phyloP scores from a whole-genome alignment of 805 yeast species.

The Candida loeiensis region DNA sequence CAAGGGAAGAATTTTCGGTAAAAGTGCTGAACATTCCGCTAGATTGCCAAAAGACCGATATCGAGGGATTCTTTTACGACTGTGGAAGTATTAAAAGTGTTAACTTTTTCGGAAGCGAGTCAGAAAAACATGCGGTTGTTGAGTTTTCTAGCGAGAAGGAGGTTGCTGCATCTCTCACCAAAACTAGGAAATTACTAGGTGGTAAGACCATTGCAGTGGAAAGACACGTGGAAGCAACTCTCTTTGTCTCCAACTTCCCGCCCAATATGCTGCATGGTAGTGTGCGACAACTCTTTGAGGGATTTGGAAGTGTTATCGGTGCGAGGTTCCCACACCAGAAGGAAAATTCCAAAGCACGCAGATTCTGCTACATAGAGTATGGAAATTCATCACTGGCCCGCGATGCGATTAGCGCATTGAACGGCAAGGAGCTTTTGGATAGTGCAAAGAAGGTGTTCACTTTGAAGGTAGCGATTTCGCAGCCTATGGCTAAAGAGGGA shows the following conservation, averaged over 20 bases:
- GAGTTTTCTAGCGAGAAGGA: constrained; percentile 52
- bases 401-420: constrained; percentile 37
- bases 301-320: constrained; percentile 41
- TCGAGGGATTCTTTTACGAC: constrained; percentile 47
- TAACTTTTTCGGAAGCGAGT: constrained; percentile 13
- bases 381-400: constrained; percentile 40
- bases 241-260: constrained; percentile 77
- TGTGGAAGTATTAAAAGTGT: constrained; percentile 56
- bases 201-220: constrained; percentile 44
- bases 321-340: constrained; percentile 64
- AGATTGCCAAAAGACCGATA: constrained; percentile 32
- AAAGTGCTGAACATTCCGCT: constrained; percentile 49
- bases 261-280: constrained; percentile 43
- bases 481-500: constrained; percentile 42
- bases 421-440: constrained; percentile 37
- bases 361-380: constrained; percentile 75
- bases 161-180: constrained; percentile 58
- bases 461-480: constrained; percentile 59
- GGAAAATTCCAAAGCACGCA: constrained; percentile 45
- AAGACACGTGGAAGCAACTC: constrained; percentile 45
- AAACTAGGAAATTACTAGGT: constrained; percentile 46
- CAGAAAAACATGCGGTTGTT: constrained; percentile 41
- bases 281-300: constrained; percentile 38
- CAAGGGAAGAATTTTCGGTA: constrained; percentile 59
- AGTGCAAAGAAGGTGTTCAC: constrained; percentile 24